Evolutionary conservation across 371 early-diverging fungal genomes (phyloP), one percentile per base, ranked within the genome.

Genomic region (Mucor velutinosus): DNA sequence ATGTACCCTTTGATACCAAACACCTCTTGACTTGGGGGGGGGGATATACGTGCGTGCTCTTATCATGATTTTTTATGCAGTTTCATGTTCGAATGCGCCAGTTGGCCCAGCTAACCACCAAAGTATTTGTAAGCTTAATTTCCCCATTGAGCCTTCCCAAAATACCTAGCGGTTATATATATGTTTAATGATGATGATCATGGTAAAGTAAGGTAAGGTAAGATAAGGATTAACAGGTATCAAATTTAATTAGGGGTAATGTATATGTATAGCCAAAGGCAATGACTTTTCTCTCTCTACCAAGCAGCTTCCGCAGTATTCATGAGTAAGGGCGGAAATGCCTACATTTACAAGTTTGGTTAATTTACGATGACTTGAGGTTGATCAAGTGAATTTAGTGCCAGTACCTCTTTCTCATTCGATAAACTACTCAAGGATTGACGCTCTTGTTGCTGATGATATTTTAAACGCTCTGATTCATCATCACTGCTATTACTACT

Each of bases 241-340:
- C 51, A 51, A 25, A 12, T 51, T 3, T 21, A 25, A 51, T 51
- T 25, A 51, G 23, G 7, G 45, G n/a, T n/a, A 17, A 19, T 19
- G 43, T n/a, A 45, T 45, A 37, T 37, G 14, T 37, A 45, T 1
- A 45, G n/a, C 19, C 19, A 8, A 2, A 19, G 45, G 4, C 6
- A 7, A 21, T n/a, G 19, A 4, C 1, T 25, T 25, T 51, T 25
- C 19, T 5, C 8, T 49, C 33, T 39, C 30, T 33, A 72, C 64
- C 73, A 69, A 35, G 62, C 75, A n/a, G 62, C 47, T 58, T 74
- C 75, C 64, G 69, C 47, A 39, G 66, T 32, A 60, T 53, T 59
- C 60, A 69, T 49, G 23, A 63, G 17, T 37, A 65, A 29, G 29
- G 66, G 51, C 30, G 51, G 51, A 51, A 23, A 51, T 25, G 12